Base-by-base conservation (phyloP, 225 moss, liverwort and hornwort species). In the Bryoerythrophyllum caledonicum region DNA sequence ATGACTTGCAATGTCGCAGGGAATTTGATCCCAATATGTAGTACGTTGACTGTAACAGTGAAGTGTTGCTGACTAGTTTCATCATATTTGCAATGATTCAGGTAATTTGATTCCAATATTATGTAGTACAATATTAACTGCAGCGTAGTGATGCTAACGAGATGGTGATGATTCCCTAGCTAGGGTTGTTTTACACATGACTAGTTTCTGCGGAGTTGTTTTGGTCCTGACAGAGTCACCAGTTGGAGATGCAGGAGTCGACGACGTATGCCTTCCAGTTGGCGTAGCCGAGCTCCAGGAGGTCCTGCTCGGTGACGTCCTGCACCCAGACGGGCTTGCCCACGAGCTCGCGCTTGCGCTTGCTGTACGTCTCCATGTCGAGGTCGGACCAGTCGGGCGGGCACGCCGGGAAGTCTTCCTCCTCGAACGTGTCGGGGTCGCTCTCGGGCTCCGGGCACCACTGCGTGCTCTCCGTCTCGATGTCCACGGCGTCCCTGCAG, bases 201-300 rank as follows among this genome's bases (percentile, higher is more conserved):
- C 38, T 38, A n/a, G n/a, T n/a, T n/a, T n/a, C n/a, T n/a, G n/a
- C n/a, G n/a, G n/a, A 48, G 48, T 48, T 49, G 10, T 55, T 15
- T 21, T 9, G 21, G 43, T 38, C 20, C 21, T 41, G 20, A 43
- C 27, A 40, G 37, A 8, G 10, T 87, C 85, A 88, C 88, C 88
- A 88, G 35, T 74, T 88, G 10, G 88, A 83, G 70, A 88, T 79
- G 76, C 88, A 88, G n/a, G 86, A 76, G 76, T 88, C 88, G 17
- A 88, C 77, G 13, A 86, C 88, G 30, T 88, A 88, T 1, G 88
- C 66, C 74, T 88, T 88, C 88, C 88, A 88, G 12, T 85, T 83
- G 12, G 67, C 43, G 7, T 83, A 88, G 57, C 88, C 88, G 7
- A 86, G 83, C 40, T 86, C 71, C 46, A 64, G 48, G 59, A 88